Percentiles rank a stretch among this genome's conserved stretches.
Conservation (phyloP, 1,139 yeast species). For the Keqinozyma sinolaborantium region DNA sequence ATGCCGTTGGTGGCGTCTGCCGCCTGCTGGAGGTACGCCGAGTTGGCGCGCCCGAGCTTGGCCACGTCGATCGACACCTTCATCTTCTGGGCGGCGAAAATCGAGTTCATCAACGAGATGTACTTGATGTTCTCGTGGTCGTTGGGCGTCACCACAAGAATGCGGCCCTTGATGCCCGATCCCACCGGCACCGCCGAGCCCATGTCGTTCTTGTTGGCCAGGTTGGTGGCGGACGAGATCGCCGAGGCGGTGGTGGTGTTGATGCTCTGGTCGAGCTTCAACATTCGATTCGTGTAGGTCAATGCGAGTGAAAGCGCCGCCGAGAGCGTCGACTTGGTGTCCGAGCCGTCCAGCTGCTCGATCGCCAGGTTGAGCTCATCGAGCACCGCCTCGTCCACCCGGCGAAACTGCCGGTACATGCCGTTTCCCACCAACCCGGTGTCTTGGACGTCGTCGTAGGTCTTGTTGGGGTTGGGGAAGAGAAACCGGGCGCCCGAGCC, state of each 20-base stretch:
- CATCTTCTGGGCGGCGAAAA: slow-evolving; percentile 94
- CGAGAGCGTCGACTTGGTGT: slow-evolving; percentile 39
- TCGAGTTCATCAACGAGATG: slow-evolving; percentile 92
- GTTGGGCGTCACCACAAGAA: slow-evolving; percentile 71
- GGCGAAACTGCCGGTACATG: slow-evolving; percentile 85
- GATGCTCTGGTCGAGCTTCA: slow-evolving; percentile 48
- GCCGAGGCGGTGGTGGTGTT: slow-evolving; percentile 48
- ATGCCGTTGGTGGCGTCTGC: slow-evolving; percentile 94
- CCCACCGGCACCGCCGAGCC: slow-evolving; percentile 8
- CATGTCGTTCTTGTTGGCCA: slow-evolving; percentile 11
- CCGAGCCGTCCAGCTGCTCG: slow-evolving; percentile 18
- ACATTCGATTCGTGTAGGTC: slow-evolving; percentile 71
- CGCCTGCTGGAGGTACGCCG: slow-evolving; percentile 92
- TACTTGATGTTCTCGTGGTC: slow-evolving; percentile 81
- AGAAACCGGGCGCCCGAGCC: slow-evolving; percentile 67
- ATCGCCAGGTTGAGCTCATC: slow-evolving; percentile 53
- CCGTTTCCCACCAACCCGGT: slow-evolving; percentile 24
- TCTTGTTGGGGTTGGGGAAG: slow-evolving; percentile 53
- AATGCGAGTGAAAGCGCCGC: slow-evolving; percentile 81
- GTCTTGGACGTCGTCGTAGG: slow-evolving; percentile 17
- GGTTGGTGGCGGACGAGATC: slow-evolving; percentile 36
- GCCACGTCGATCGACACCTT: slow-evolving; percentile 88
- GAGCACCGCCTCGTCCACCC: slow-evolving; percentile 77
- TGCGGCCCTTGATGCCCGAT: slow-evolving; percentile 59
- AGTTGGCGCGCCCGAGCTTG: slow-evolving; percentile 64